Percentiles rank a stretch among this genome's conserved stretches.
These are phyloP conservation scores for Cutaneotrichosporon cutaneum DNA, from an alignment of 1,284 basidiomycete genomes.

Conservation along the genomic window DNA sequence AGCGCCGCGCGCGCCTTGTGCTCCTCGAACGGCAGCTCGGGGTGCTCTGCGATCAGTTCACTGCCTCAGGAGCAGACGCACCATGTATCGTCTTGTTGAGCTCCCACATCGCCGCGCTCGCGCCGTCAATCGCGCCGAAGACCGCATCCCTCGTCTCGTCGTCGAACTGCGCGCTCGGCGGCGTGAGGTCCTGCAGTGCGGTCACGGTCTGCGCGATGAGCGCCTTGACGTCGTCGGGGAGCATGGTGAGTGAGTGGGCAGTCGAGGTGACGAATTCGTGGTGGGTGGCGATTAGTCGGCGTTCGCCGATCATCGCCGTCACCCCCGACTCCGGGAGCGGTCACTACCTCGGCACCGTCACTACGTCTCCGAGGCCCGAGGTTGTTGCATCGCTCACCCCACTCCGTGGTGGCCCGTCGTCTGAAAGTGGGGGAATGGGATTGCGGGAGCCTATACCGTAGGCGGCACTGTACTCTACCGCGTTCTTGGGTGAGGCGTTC, in stretches of 20 bases:
- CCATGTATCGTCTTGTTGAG: constrained; percentile 68
- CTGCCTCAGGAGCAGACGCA: constrained; percentile 5
- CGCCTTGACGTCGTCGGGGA: constrained; percentile 21
- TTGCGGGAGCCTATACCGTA: too few relatives aligned
- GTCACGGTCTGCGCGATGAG: constrained; percentile 31
- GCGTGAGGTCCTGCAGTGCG: constrained; percentile 21
- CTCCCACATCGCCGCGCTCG: constrained; percentile 60
- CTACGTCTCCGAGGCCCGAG: too few relatives aligned
- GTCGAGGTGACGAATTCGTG: neutral
- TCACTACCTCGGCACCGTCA: too few relatives aligned
- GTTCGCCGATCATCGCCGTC: too few relatives aligned
- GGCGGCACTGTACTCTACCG: too few relatives aligned
- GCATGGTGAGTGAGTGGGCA: constrained; percentile 3
- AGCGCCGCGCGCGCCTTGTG: constrained; percentile 33
- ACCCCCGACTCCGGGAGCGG: too few relatives aligned
- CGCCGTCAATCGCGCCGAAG: constrained; percentile 56
- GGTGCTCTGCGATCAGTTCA: constrained; percentile 27
- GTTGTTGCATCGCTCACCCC: too few relatives aligned
- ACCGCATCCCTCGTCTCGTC: constrained; percentile 34
- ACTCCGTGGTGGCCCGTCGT: too few relatives aligned
- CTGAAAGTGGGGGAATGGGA: too few relatives aligned
- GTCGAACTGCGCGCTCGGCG: constrained; percentile 22
- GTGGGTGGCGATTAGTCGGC: neutral
- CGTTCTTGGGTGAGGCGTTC: too few relatives aligned
- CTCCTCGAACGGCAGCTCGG: constrained; percentile 37